A percentile compares a stretch with the other conserved stretches of the same genome.
These are phyloP conservation scores for Periconia digitata DNA, from an alignment of 2,329 filamentous ascomycete species.

Conservation along the genomic window DNA sequence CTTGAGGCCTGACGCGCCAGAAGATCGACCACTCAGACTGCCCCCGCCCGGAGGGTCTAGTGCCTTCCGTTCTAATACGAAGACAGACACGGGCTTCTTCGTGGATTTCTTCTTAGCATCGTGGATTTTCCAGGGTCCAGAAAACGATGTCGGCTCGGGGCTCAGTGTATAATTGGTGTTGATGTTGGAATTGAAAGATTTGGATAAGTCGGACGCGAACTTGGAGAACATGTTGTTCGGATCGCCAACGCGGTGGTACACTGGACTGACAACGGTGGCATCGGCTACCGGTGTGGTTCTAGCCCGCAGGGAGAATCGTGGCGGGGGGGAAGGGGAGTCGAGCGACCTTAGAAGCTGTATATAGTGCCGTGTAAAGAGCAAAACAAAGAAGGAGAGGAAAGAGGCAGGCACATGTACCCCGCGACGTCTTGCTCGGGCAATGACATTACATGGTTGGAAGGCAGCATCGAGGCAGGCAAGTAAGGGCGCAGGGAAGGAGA, in stretches of 20 bases:
- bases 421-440: too few relatives aligned
- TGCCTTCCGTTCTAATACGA: conserved; percentile 89
- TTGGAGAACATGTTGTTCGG: conserved; percentile 78
- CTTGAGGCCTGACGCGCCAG: conserved; percentile 69
- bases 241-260: conserved; percentile 27
- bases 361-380: too few relatives aligned
- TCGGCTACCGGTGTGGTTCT: conserved; percentile 22
- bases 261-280: conserved; percentile 21
- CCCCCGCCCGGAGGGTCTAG: conserved; percentile 70
- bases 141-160: conserved; percentile 71
- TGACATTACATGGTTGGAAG: too few relatives aligned
- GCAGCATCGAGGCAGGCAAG: too few relatives aligned
- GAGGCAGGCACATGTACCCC: too few relatives aligned
- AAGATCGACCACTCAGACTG: conserved; percentile 57
- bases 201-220: conserved; percentile 62
- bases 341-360: too few relatives aligned
- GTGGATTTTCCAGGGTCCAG: conserved; percentile 96
- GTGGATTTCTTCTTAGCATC: conserved; percentile 97
- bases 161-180: conserved; percentile 86
- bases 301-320: conserved; percentile 9
- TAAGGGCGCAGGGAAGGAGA: too few relatives aligned
- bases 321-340: conserved; percentile 13
- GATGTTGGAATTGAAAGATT: conserved; percentile 94
- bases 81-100: conserved; percentile 84
- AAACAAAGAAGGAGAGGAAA: too few relatives aligned